Base-by-base conservation (phyloP, 1,139 yeast species). In the Diutina neorugosa region DNA sequence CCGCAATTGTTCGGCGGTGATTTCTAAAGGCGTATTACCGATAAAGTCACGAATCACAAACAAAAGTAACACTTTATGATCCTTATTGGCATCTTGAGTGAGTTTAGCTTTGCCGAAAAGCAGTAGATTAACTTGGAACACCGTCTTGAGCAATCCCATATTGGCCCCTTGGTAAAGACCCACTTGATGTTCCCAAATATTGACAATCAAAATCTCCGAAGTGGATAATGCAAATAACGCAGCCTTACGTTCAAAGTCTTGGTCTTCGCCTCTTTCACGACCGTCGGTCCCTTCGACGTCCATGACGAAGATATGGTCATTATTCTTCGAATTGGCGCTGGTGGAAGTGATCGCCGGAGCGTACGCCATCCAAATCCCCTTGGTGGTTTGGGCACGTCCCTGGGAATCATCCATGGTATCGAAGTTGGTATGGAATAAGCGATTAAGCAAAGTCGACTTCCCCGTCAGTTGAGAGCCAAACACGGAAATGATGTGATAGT, bases 261-360 rank as follows among this genome's bases (percentile, higher is more conserved):
- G 98, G 66, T 93, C 98, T 61, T 93, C 98, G 16, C 98, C 98
- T 55, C 98, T 78, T 68, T 93, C 98, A 58, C 97, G 78, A 51
- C 98, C 98, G 69, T 93, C 98, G 1, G 98, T 90, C 51, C 98
- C 98, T 69, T 93, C 98, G 19, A 93, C 98, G 65, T 93, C 98
- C 80, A 93, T 77, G 2, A 93, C 95, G 60, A 90, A 78, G n/a
- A 90, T 72, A 58, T 76, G 78, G 51, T 66, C 67, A 18, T 58
- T 57, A 55, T 57, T 51, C 60, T 64, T 58, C 62, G 14, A 60
- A 50, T 19, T 51, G 55, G 27, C 57, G 1, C 59, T 63, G 1
- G 62, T 59, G 37, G 68, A 64, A 37, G 72, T 70, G 27, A 65
- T 65, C 7, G 59, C 61, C 5, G 67, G 66, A 1, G 90, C 82